Conservation (phyloP, 2,329 filamentous ascomycete genomes). For the Verticillium longisporum region DNA sequence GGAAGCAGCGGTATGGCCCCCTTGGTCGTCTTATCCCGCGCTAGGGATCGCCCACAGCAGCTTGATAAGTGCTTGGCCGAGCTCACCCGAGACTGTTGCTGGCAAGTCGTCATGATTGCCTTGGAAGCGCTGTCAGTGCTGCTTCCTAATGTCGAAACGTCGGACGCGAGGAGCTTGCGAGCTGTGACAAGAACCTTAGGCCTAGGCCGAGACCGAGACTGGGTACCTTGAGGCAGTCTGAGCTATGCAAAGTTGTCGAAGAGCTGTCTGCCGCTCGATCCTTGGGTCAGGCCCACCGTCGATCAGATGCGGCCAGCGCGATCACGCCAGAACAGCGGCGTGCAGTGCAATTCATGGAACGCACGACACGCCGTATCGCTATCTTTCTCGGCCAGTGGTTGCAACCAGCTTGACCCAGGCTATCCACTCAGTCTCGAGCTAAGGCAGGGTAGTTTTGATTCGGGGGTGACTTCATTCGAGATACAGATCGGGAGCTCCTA, state of each 20-base stretch:
- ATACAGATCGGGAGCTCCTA: background rate
- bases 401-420: conserved; percentile 3
- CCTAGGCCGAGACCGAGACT: too few species aligned
- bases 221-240: background rate
- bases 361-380: conserved; percentile 8
- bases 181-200: too few species aligned
- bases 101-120: too few species aligned
- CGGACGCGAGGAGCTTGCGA: background rate
- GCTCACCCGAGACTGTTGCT: background rate
- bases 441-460: conserved; percentile 10
- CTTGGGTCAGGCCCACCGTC: background rate
- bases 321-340: conserved; percentile 12
- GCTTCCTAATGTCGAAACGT: background rate
- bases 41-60: background rate
- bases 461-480: conserved; percentile 1
- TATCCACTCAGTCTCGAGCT: conserved; percentile 8
- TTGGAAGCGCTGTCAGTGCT: too few species aligned
- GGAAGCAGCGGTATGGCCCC: background rate
- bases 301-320: conserved; percentile 1
- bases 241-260: too few species aligned
- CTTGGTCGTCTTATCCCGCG: background rate
- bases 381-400: conserved; percentile 6
- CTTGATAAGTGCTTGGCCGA: background rate
- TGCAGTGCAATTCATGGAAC: conserved; percentile 8
- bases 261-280: background rate